These are phyloP conservation scores for Crucibulum laeve DNA, from an alignment of 768 basidiomycete species.

Conservation along the genomic window DNA sequence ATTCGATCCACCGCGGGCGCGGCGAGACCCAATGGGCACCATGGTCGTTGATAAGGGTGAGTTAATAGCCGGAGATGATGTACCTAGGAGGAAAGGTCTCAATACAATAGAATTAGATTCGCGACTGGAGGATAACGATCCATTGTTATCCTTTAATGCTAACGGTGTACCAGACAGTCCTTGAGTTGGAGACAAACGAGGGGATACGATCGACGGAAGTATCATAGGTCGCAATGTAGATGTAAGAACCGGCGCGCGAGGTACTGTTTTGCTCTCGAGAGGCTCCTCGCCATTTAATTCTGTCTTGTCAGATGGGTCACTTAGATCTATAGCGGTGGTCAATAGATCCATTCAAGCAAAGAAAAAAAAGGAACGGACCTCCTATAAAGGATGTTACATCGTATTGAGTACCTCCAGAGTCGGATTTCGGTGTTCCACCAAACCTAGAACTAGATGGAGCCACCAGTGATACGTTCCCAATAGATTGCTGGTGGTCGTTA, in stretches of 20 bases:
- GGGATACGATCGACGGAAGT: too few species aligned
- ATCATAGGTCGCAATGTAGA: constrained; percentile 19
- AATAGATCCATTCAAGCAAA: constrained; percentile 6
- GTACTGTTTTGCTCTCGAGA: too few species aligned
- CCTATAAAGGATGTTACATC: constrained; percentile 77
- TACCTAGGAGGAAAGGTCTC: constrained; percentile 32
- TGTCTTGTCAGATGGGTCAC: too few species aligned
- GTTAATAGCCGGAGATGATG: constrained; percentile 16
- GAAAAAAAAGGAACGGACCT: constrained; percentile 22
- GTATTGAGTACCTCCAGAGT: constrained; percentile 52
- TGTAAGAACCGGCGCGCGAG: not conserved
- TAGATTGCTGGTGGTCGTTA: too few species aligned
- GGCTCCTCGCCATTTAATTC: too few species aligned
- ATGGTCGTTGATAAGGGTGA: constrained; percentile 19
- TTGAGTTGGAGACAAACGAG: too few species aligned
- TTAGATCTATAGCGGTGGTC: constrained; percentile 5
- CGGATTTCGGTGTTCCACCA: constrained; percentile 16
- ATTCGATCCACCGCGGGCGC: constrained; percentile 15
- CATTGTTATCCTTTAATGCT: too few species aligned
- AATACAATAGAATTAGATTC: constrained; percentile 10
- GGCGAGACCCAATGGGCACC: constrained; percentile 24
- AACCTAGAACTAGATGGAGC: too few species aligned
- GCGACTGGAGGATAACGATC: not conserved
- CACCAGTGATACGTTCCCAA: too few species aligned
- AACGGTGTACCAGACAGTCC: too few species aligned